Percentiles rank a stretch among this genome's conserved stretches.
phyloP scores from a whole-genome alignment of 108 stramenopile genomes.

The Skeletonema menzelii region DNA sequence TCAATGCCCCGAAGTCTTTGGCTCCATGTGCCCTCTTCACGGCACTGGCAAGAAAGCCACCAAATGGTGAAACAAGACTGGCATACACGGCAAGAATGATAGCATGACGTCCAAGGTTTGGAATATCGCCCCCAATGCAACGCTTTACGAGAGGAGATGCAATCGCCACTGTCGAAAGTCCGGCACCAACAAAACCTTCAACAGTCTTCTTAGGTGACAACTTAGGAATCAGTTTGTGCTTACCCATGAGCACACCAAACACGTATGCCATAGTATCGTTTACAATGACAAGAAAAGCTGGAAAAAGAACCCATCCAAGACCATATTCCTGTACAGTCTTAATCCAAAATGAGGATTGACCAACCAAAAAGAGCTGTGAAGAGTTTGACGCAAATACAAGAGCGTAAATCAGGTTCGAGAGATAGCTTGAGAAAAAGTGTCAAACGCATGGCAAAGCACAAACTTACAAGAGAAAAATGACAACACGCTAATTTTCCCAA shows the following conservation, averaged over 20 bases:
- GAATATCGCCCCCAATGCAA: constrained; percentile 13
- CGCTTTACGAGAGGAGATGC: constrained; percentile 25
- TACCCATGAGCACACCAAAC: constrained; percentile 80
- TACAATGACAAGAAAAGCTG: constrained; percentile 77
- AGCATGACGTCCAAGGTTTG: constrained; percentile 49
- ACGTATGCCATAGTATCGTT: constrained; percentile 91
- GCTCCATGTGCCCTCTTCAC: constrained; percentile 96
- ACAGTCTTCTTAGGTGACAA: constrained; percentile 97
- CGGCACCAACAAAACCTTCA: constrained; percentile 95
- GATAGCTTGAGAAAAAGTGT: background rate
- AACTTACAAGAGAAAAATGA: constrained; percentile 58
- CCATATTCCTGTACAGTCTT: constrained; percentile 72
- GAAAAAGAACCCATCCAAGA: constrained; percentile 86
- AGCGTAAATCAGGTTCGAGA: background rate
- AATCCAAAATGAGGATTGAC: constrained; percentile 79
- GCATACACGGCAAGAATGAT: constrained; percentile 89
- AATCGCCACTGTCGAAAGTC: constrained; percentile 71
- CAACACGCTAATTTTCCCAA: constrained; percentile 49
- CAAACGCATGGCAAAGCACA: constrained; percentile 24
- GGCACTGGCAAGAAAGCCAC: constrained; percentile 95
- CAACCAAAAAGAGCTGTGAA: constrained; percentile 44
- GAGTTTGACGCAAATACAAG: constrained; percentile 14
- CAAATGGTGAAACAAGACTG: constrained; percentile 95
- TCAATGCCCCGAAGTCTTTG: constrained; percentile 96
- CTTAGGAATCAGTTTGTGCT: constrained; percentile 75